These are phyloP conservation scores for Lasiosphaeriaceae sp. DNA, from an alignment of 495 filamentous ascomycete species.

Conservation along the genomic window DNA sequence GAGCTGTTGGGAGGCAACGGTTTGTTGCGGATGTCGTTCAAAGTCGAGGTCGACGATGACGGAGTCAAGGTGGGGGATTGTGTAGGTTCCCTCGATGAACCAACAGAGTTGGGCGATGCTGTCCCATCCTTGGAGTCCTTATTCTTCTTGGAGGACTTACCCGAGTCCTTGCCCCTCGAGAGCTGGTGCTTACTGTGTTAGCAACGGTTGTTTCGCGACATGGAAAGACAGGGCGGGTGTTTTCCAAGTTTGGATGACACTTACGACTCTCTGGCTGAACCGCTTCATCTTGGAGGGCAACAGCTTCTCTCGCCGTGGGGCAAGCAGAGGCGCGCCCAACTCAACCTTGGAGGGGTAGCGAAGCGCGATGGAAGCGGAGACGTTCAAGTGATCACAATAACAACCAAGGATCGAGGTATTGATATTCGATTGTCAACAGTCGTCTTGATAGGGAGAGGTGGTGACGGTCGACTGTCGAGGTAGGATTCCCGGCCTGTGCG, in stretches of 20 bases:
- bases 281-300: constrained; percentile 79
- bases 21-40: constrained; percentile 84
- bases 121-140: constrained; percentile 76
- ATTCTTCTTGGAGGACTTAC: constrained; percentile 92
- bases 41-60: constrained; percentile 79
- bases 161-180: constrained; percentile 88
- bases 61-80: constrained; percentile 64
- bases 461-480: neutral
- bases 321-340: constrained; percentile 32
- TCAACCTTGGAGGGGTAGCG: constrained; percentile 23
- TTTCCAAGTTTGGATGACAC: constrained; percentile 35
- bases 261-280: constrained; percentile 96
- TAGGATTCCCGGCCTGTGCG: neutral
- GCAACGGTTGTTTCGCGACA: neutral
- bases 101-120: constrained; percentile 65
- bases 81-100: constrained; percentile 47
- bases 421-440: neutral
- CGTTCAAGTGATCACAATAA: neutral
- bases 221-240: neutral
- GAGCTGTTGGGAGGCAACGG: constrained; percentile 66
- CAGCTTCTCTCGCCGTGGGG: constrained; percentile 33
- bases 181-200: constrained; percentile 58
- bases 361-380: neutral
- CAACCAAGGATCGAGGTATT: neutral
- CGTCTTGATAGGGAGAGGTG: neutral